These are phyloP conservation scores for Metschnikowia chrysomelidarum DNA, from an alignment of 805 yeast genomes.

Conservation along the genomic window DNA sequence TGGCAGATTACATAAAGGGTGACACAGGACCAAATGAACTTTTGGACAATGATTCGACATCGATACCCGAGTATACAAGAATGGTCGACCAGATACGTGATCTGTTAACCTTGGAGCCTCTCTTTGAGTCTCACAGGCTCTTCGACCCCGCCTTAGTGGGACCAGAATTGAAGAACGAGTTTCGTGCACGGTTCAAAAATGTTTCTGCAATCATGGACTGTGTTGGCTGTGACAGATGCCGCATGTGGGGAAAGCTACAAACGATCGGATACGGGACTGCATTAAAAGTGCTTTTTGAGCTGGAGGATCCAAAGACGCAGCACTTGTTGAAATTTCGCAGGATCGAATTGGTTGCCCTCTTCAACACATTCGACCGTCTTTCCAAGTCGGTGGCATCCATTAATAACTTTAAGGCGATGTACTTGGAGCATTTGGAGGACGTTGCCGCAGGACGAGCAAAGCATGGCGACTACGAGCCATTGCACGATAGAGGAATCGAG, in stretches of 20 bases:
- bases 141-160: slow-evolving; percentile 46
- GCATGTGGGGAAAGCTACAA: slow-evolving; percentile 97
- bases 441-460: slow-evolving; percentile 38
- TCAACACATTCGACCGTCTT: slow-evolving; percentile 90
- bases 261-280: slow-evolving; percentile 98
- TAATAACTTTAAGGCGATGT: slow-evolving; percentile 62
- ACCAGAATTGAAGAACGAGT: slow-evolving; percentile 71
- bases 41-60: slow-evolving; percentile 35
- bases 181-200: slow-evolving; percentile 80
- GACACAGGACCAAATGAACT: slow-evolving; percentile 27
- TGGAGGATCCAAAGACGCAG: slow-evolving; percentile 48
- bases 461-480: slow-evolving; percentile 41
- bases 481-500: slow-evolving; percentile 31
- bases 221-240: slow-evolving; percentile 96
- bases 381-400: slow-evolving; percentile 81
- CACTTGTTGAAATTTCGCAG: slow-evolving; percentile 62
- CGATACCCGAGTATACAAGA: slow-evolving; percentile 23
- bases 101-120: slow-evolving; percentile 25
- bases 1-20: slow-evolving; percentile 26
- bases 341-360: slow-evolving; percentile 83
- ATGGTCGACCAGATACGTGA: slow-evolving; percentile 12
- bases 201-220: slow-evolving; percentile 96
- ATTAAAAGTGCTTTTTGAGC: slow-evolving; percentile 82
- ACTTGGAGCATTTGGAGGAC: slow-evolving; percentile 40
- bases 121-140: slow-evolving; percentile 47